Base-by-base conservation (phyloP, 495 filamentous ascomycete species). In the Podospora comata region DNA sequence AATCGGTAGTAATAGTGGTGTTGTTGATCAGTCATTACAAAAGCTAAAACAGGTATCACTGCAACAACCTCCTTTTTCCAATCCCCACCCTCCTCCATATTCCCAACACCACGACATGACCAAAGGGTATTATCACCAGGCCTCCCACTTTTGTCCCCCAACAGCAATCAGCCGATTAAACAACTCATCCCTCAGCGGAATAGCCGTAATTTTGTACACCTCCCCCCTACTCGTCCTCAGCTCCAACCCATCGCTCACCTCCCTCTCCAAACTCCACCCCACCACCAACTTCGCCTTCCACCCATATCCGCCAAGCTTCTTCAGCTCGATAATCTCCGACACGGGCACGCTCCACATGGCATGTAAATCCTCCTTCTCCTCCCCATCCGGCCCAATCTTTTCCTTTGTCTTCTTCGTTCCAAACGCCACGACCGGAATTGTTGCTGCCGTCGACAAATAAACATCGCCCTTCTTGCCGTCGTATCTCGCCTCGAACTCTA, bases 221-320 rank as follows among this genome's bases (percentile, higher is more conserved):
- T 87, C 79, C 0, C 87, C 87, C 5, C 76, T 73, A 64, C 79
- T 82, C 58, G 88, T 87, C 19, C 80, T 74, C 73, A 96, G 87
- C 70, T 93, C 83, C 73, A 96, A 67, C 13, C 92, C 92, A 83
- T 94, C 92, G 0, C 88, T 86, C 55, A 94, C 87, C 76, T 94
- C 89, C 67, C 89, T 84, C 3, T 88, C 89, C 65, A 91, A 82
- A 3, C 89, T 87, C 91, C 92, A 92, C 13, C 90, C 91, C n/a
- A 94, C 88, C 30, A 94, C 86, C 30, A 95, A 75, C 79, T 93
- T 95, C 9, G 88, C 87, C 79, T 96, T 96, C 92, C 92, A 97
- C 1, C 93, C 93, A 67, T 94, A 82, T 0, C 93, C 92, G 11
- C 92, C 93, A 2, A 92, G 81, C 81, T 96, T 96, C 78, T 88